Evolutionary conservation across 805 yeast species (phyloP).

Genomic region (Spathaspora girioi): DNA sequence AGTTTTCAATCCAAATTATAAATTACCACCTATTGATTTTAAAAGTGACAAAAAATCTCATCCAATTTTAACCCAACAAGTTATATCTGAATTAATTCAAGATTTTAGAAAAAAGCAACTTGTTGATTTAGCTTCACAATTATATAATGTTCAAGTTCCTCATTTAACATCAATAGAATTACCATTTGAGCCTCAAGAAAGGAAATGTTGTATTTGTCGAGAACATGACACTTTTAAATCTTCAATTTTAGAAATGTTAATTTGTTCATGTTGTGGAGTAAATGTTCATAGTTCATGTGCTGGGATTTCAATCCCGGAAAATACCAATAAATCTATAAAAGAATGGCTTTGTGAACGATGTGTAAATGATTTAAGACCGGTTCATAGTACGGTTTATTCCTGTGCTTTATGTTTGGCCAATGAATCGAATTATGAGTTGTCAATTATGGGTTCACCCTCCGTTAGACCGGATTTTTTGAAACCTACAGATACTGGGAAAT

Average conservation of each 20-base stretch:
- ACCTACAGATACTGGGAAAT: slow-evolving; percentile 53
- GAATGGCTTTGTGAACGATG: slow-evolving; percentile 84
- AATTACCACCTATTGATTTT: slow-evolving; percentile 9
- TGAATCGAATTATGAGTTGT: slow-evolving; percentile 46
- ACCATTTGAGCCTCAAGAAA: slow-evolving; percentile 20
- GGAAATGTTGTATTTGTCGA: slow-evolving; percentile 59
- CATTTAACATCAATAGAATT: slow-evolving; percentile 10
- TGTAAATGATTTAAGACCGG: slow-evolving; percentile 62
- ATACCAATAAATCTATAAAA: slow-evolving; percentile 21
- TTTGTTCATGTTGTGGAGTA: slow-evolving; percentile 65
- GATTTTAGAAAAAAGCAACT: slow-evolving; percentile 21
- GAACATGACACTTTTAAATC: slow-evolving; percentile 25
- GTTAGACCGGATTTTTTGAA: slow-evolving; percentile 64
- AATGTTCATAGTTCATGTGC: slow-evolving; percentile 69
- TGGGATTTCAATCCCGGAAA: slow-evolving; percentile 38
- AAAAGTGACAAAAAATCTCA: slow-evolving; percentile 1
- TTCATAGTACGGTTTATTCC: slow-evolving; percentile 50
- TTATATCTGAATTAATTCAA: slow-evolving; percentile 10
- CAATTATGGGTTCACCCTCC: slow-evolving; percentile 35
- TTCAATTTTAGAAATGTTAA: slow-evolving; percentile 35
- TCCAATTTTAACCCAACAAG: background rate
- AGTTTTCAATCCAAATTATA: slow-evolving; percentile 18
- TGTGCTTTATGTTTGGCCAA: slow-evolving; percentile 65
- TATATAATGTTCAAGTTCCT: slow-evolving; percentile 15
- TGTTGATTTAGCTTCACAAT: slow-evolving; percentile 21